Conservation (phyloP, 108 stramenopile genomes). For the Pseudonitzschia multiseries region DNA sequence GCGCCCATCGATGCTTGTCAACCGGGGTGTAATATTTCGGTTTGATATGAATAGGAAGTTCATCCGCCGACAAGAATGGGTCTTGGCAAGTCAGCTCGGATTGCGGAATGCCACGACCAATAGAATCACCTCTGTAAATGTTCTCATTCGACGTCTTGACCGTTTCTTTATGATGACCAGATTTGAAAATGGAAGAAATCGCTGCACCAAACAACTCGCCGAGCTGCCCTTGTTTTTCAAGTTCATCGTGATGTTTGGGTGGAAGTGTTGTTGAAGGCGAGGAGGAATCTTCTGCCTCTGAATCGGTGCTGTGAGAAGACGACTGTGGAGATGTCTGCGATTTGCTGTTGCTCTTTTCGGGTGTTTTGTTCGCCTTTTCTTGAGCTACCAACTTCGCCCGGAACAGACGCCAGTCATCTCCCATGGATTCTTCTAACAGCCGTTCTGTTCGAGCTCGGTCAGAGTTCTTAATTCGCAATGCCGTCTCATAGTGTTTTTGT, state of each 20-base stretch:
- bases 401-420: constrained; percentile 83
- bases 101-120: constrained; percentile 34
- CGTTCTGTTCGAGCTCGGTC: constrained; percentile 82
- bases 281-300: background rate
- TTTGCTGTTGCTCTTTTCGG: constrained; percentile 4
- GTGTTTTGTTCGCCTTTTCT: constrained; percentile 49
- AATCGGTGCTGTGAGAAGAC: background rate
- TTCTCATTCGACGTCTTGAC: constrained; percentile 16
- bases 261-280: constrained; percentile 4
- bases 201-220: constrained; percentile 72
- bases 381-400: constrained; percentile 79
- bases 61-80: constrained; percentile 74
- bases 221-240: constrained; percentile 50
- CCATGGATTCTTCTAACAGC: constrained; percentile 77
- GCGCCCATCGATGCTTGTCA: constrained; percentile 86
- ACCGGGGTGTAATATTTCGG: constrained; percentile 42
- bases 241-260: constrained; percentile 12
- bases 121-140: constrained; percentile 65
- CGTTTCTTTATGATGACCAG: constrained; percentile 14
- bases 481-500: background rate
- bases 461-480: constrained; percentile 47
- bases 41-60: constrained; percentile 71
- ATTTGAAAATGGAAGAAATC: constrained; percentile 70
- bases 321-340: constrained; percentile 6
- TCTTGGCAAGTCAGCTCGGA: constrained; percentile 47